Evolutionary conservation across 345 rosid species (phyloP).

Genomic region (Triadica sebifera): DNA sequence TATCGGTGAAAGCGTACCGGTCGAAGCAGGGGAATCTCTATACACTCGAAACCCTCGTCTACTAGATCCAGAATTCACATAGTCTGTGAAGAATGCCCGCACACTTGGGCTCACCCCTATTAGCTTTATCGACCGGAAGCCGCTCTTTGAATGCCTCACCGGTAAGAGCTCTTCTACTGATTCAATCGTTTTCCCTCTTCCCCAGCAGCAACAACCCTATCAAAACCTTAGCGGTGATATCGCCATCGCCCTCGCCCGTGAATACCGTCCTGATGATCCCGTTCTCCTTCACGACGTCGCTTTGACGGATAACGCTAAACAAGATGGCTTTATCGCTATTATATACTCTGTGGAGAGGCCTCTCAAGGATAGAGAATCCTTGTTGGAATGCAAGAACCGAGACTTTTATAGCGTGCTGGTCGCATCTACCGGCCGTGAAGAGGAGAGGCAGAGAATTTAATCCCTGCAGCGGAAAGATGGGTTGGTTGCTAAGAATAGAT

Average conservation of each 20-base stretch:
- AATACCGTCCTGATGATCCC: conserved; percentile 42
- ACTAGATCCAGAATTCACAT: conserved; percentile 57
- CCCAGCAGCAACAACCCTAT: conserved; percentile 26
- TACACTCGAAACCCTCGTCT: conserved; percentile 71
- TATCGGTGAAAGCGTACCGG: conserved; percentile 50
- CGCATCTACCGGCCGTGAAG: conserved; percentile 74
- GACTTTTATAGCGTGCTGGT: conserved; percentile 79
- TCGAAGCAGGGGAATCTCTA: conserved; percentile 79
- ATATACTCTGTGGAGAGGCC: conserved; percentile 66
- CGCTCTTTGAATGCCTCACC: conserved; percentile 77
- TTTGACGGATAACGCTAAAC: conserved; percentile 22
- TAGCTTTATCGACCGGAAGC: conserved; percentile 78
- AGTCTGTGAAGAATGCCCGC: conserved; percentile 65
- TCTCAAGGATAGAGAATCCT: conserved; percentile 66
- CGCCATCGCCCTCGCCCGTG: conserved; percentile 12
- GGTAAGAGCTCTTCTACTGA: conserved; percentile 63
- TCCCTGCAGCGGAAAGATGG: conserved; percentile 96
- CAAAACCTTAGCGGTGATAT: conserved; percentile 18
- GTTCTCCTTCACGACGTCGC: conserved; percentile 27
- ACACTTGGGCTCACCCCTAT: conserved; percentile 62
- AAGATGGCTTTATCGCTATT: conserved; percentile 34
- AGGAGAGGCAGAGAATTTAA: conserved; percentile 86
- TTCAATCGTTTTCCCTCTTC: conserved; percentile 64
- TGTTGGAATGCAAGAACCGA: conserved; percentile 65
- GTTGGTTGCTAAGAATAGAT: conserved; percentile 77